Percentiles rank a stretch among this genome's conserved stretches.
These are phyloP conservation scores for Chalciporus pseudorubinellus DNA, from an alignment of 768 basidiomycete genomes.

Conservation along the genomic window DNA sequence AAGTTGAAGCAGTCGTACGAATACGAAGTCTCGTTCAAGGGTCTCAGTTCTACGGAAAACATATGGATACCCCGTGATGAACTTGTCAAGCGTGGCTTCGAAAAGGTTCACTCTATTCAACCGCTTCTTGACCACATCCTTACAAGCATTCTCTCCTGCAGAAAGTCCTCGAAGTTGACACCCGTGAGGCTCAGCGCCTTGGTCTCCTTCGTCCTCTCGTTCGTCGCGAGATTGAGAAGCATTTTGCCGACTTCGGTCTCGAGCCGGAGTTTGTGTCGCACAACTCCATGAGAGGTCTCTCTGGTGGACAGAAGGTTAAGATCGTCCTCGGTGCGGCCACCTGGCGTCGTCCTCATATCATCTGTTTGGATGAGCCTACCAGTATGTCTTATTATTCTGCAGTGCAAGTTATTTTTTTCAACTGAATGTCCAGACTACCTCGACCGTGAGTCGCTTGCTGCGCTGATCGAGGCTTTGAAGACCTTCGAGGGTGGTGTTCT, in stretches of 20 bases:
- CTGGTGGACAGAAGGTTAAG: conserved; percentile 99
- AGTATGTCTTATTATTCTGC: conserved; percentile 44
- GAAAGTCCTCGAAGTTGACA: conserved; percentile 98
- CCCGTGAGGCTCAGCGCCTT: conserved; percentile 94
- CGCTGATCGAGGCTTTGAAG: conserved; percentile 97
- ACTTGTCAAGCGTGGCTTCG: conserved; percentile 95
- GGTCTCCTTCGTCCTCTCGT: conserved; percentile 95
- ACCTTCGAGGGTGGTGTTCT: conserved; percentile 98
- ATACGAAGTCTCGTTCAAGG: conserved; percentile 97
- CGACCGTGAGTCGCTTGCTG: conserved; percentile 98
- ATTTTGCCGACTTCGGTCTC: conserved; percentile 98
- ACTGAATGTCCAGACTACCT: conserved; percentile 71
- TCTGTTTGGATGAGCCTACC: conserved; percentile 96
- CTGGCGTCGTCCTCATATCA: conserved; percentile 97
- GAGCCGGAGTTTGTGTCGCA: conserved; percentile 99
- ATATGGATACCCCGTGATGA: conserved; percentile 97
- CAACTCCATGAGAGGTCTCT: conserved; percentile 98
- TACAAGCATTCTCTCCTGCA: conserved; percentile 23
- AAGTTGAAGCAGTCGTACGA: conserved; percentile 99
- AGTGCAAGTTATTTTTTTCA: not conserved
- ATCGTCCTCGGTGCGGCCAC: conserved; percentile 97
- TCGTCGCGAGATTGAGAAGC: conserved; percentile 98
- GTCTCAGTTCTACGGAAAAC: conserved; percentile 94
- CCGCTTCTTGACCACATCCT: not conserved
- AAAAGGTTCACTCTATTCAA: conserved; percentile 57